Evolutionary conservation across 139 green algal genomes (phyloP).

Genomic region (Tetradesmus obliquus): DNA sequence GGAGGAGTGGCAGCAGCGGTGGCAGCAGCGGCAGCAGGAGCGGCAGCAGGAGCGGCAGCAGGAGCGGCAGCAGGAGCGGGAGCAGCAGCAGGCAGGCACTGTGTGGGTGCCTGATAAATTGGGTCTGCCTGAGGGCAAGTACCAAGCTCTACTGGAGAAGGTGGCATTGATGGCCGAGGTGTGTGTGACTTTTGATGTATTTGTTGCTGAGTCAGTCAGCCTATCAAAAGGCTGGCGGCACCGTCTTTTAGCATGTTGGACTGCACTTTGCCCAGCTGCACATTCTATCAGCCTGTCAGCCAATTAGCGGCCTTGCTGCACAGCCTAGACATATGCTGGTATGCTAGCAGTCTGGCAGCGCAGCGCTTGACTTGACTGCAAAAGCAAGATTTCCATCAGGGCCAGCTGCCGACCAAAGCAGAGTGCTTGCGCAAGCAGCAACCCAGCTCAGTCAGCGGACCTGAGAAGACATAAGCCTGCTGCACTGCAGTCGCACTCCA

Average conservation of each 20-base stretch:
- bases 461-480: no score
- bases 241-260: not conserved
- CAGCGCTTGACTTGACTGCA: no score
- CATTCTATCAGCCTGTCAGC: no score
- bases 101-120: not conserved
- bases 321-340: not conserved
- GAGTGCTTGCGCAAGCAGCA: no score
- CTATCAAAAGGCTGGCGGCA: not conserved
- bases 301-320: not conserved
- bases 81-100: not conserved
- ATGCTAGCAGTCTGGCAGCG: not conserved
- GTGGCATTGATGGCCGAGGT: constrained; percentile 2
- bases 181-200: not conserved
- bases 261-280: no score
- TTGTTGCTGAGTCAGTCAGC: not conserved
- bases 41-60: not conserved
- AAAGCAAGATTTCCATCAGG: no score
- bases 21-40: not conserved
- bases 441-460: no score
- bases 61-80: not conserved
- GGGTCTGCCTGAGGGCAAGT: not conserved
- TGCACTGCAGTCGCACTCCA: no score
- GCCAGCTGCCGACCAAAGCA: no score
- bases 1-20: not conserved
- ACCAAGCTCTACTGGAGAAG: not conserved